Conservation (phyloP, 257 asterid genomes). For the Solanum okadae region DNA sequence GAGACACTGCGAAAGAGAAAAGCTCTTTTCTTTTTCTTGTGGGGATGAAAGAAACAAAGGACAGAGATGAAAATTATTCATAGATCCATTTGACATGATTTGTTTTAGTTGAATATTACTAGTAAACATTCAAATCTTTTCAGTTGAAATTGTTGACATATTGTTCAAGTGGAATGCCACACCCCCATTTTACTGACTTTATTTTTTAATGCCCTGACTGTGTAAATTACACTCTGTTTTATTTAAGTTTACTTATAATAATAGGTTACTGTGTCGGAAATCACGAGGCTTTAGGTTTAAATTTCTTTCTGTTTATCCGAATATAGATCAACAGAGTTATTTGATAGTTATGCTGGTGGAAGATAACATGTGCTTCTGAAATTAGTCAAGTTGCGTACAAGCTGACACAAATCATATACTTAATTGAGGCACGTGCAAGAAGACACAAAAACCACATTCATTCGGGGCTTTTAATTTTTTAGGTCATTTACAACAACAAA, state of each 20-base stretch:
- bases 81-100: not conserved
- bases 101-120: not conserved
- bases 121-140: not conserved
- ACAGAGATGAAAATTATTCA: not conserved
- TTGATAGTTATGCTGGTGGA: not conserved
- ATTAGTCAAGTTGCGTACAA: fast-evolving
- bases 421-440: not conserved
- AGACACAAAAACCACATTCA: no score
- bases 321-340: fast-evolving
- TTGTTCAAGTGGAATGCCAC: not conserved
- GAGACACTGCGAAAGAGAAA: slow-evolving; percentile 7
- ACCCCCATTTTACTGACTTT: not conserved
- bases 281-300: not conserved
- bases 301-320: not conserved
- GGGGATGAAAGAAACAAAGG: not conserved
- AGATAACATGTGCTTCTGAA: fast-evolving
- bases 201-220: not conserved
- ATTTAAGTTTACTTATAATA: not conserved
- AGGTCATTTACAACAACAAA: not conserved
- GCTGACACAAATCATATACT: not conserved
- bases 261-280: not conserved
- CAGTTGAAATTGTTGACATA: not conserved
- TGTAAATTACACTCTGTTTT: not conserved
- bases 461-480: not conserved
- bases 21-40: not conserved